These are phyloP conservation scores for Leishmania martiniquensis DNA, from an alignment of 208 protist species.

Conservation along the genomic window DNA sequence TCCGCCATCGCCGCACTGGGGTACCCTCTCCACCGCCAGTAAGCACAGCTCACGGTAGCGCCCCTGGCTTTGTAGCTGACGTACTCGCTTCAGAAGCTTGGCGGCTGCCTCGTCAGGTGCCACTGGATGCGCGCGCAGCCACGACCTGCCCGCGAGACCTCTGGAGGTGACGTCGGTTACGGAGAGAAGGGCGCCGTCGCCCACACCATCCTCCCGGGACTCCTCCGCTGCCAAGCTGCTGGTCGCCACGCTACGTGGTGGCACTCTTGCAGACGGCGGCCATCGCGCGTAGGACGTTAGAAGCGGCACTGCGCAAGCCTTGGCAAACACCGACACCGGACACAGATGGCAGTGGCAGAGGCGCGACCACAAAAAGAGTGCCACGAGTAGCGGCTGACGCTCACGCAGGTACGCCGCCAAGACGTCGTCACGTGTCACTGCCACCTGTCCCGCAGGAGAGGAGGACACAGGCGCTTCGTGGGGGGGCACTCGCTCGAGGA, in stretches of 20 bases:
- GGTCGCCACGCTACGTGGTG: neutral
- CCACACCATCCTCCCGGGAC: neutral
- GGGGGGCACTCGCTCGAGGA: slow-evolving; percentile 11
- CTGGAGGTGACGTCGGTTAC: neutral
- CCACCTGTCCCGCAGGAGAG: neutral
- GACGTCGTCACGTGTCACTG: slow-evolving; percentile 13
- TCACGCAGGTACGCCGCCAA: neutral
- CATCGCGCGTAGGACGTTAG: slow-evolving; percentile 8
- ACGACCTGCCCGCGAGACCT: neutral
- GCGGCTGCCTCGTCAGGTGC: neutral
- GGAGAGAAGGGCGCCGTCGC: neutral
- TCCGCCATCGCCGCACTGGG: neutral
- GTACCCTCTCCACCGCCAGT: slow-evolving; percentile 2
- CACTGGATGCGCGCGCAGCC: neutral
- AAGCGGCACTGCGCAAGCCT: slow-evolving; percentile 17
- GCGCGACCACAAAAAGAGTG: slow-evolving; percentile 25
- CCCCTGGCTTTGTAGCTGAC: slow-evolving; percentile 5
- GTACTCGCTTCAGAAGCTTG: slow-evolving; percentile 1
- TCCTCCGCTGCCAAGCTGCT: neutral
- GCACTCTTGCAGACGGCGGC: too few species aligned
- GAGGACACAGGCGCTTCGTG: neutral
- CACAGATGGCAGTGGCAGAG: slow-evolving; percentile 20
- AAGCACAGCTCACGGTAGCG: slow-evolving; percentile 19
- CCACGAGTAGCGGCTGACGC: slow-evolving; percentile 10
- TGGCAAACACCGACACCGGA: slow-evolving; percentile 18